Conservation (phyloP, 179 eudicot genomes). For the Corrigiola litoralis region DNA sequence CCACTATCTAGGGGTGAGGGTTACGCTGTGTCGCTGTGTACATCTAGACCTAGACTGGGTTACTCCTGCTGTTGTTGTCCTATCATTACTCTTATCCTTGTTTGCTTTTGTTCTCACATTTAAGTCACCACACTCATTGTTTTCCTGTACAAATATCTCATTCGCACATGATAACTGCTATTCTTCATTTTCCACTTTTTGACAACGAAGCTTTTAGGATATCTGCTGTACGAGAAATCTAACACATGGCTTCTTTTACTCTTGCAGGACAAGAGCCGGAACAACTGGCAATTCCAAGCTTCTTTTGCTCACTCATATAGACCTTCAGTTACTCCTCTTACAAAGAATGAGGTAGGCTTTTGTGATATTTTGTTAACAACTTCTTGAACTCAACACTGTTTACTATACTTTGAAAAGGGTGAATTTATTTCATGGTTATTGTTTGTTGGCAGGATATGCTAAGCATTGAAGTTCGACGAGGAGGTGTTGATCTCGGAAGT, state of each 20-base stretch:
- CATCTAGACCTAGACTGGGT: too few relatives aligned
- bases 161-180: background rate
- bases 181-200: background rate
- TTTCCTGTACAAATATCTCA: background rate
- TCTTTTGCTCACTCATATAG: conserved; percentile 52
- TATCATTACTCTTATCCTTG: background rate
- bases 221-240: background rate
- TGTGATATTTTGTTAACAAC: background rate
- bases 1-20: too few relatives aligned
- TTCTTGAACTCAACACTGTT: background rate
- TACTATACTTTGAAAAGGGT: background rate
- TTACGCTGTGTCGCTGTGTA: too few relatives aligned
- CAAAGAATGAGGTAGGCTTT: conserved; percentile 63
- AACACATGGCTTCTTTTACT: background rate
- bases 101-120: background rate
- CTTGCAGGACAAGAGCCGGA: conserved; percentile 46
- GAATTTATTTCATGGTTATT: conserved; percentile 1
- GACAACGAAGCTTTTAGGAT: background rate
- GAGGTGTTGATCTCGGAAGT: conserved; percentile 70
- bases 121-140: background rate
- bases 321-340: conserved; percentile 50
- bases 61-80: too few relatives aligned
- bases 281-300: conserved; percentile 40
- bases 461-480: conserved; percentile 63
- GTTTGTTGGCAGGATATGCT: conserved; percentile 53